These are phyloP conservation scores for Lonicera japonica DNA, from an alignment of 129 eudicot species.

Conservation along the genomic window DNA sequence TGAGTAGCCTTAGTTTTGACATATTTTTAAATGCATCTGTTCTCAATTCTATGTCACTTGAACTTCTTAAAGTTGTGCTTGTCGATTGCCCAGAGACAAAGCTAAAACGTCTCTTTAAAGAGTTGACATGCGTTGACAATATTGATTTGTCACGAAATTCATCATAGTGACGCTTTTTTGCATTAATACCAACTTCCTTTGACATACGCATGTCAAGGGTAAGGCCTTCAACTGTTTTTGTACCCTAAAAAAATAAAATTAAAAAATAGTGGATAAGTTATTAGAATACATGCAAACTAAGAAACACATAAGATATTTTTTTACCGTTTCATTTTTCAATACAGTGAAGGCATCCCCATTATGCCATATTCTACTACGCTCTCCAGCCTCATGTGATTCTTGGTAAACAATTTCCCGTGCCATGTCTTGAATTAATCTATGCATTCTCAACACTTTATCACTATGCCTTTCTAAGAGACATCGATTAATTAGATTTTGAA, in stretches of 20 bases:
- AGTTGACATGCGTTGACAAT: too few species aligned
- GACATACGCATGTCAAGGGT: not conserved
- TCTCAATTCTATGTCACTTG: not conserved
- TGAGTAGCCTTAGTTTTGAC: conserved; percentile 13
- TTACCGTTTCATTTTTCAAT: conserved; percentile 14
- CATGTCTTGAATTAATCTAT: conserved; percentile 13
- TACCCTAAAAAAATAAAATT: conserved; percentile 8
- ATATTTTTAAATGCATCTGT: conserved; percentile 11
- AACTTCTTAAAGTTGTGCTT: not conserved
- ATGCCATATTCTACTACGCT: conserved; percentile 23
- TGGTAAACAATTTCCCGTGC: conserved; percentile 18
- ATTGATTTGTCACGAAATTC: too few species aligned
- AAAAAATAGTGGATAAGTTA: not conserved
- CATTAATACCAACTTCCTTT: not conserved
- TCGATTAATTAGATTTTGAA: conserved; percentile 18
- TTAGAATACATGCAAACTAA: not conserved
- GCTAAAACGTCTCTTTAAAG: not conserved
- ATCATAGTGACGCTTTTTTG: not conserved
- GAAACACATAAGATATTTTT: not conserved
- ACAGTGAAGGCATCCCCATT: conserved; percentile 5
- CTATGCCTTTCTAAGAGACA: conserved; percentile 15
- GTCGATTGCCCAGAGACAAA: not conserved
- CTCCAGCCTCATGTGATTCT: conserved; percentile 25
- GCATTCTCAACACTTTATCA: conserved; percentile 21
- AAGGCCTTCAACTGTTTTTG: conserved; percentile 2